Conservation (phyloP, 169 alveolate species). For the Cryptosporidium sp. region DNA sequence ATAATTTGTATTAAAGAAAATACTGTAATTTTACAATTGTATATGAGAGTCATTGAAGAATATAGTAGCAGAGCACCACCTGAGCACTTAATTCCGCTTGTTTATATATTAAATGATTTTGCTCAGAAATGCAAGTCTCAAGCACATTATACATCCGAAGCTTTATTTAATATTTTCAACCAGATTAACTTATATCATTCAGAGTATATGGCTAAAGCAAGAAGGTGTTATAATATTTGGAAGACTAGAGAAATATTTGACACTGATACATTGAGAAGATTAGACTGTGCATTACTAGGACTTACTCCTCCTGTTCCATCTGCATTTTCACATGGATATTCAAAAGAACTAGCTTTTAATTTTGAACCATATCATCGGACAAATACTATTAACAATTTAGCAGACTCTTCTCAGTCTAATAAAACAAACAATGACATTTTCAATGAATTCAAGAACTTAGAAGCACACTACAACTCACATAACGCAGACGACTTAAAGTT, state of each 20-base stretch:
- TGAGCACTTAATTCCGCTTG: slow-evolving; percentile 65
- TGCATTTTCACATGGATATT: not conserved
- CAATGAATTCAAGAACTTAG: not conserved
- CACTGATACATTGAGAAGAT: slow-evolving; percentile 25
- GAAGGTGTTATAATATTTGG: slow-evolving; percentile 73
- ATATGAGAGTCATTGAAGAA: slow-evolving; percentile 67
- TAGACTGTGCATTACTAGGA: slow-evolving; percentile 58
- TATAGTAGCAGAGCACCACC: slow-evolving; percentile 74
- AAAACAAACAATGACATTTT: not conserved
- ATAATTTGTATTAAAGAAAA: slow-evolving; percentile 52
- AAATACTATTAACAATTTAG: not conserved
- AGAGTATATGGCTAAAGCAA: slow-evolving; percentile 75
- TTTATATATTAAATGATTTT: slow-evolving; percentile 55
- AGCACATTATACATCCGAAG: slow-evolving; percentile 65
- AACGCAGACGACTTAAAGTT: not conserved
- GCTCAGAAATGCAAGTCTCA: slow-evolving; percentile 72
- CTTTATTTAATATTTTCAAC: slow-evolving; percentile 50
- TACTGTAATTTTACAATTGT: slow-evolving; percentile 54
- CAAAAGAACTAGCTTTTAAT: not conserved
- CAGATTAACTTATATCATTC: slow-evolving; percentile 53
- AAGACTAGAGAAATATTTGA: slow-evolving; percentile 64
- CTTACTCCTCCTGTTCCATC: slow-evolving; percentile 62
- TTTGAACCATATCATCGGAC: not conserved
- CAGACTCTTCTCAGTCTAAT: not conserved
- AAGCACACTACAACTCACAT: not conserved